A percentile compares a stretch with the other conserved stretches of the same genome.
These are phyloP conservation scores for Geotrichum europaeum DNA, from an alignment of 1,139 yeast genomes.

Conservation along the genomic window DNA sequence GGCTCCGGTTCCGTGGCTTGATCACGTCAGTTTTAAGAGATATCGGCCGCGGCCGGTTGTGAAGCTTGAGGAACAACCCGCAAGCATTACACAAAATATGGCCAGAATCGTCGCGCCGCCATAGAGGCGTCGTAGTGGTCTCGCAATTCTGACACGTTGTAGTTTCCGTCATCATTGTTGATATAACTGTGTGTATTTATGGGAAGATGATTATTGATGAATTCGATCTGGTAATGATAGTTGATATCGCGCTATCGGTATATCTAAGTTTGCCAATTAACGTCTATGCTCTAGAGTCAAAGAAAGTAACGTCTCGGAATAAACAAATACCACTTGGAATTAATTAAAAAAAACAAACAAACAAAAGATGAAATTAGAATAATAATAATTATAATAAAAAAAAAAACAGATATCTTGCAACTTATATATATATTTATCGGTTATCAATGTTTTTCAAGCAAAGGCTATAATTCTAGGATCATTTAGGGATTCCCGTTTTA, in stretches of 20 bases:
- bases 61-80: slow-evolving; percentile 80
- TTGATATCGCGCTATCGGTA: background rate
- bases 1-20: slow-evolving; percentile 72
- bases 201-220: background rate
- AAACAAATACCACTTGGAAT: background rate
- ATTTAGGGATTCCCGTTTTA: background rate
- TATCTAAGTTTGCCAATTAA: background rate
- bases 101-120: slow-evolving; percentile 93
- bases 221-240: background rate
- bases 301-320: background rate
- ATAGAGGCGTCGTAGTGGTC: slow-evolving; percentile 85
- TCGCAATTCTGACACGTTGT: slow-evolving; percentile 85
- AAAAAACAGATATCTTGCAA: background rate
- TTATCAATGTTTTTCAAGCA: background rate
- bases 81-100: slow-evolving; percentile 92
- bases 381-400: no score
- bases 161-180: slow-evolving; percentile 7
- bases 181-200: background rate
- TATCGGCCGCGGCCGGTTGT: slow-evolving; percentile 87
- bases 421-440: background rate
- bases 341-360: background rate
- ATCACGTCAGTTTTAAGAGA: slow-evolving; percentile 86
- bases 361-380: no score
- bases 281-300: background rate
- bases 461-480: background rate